Evolutionary conservation across 768 basidiomycete species (phyloP), one percentile per base, ranked within the genome.

Genomic region (Coprinopsis cinerea): DNA sequence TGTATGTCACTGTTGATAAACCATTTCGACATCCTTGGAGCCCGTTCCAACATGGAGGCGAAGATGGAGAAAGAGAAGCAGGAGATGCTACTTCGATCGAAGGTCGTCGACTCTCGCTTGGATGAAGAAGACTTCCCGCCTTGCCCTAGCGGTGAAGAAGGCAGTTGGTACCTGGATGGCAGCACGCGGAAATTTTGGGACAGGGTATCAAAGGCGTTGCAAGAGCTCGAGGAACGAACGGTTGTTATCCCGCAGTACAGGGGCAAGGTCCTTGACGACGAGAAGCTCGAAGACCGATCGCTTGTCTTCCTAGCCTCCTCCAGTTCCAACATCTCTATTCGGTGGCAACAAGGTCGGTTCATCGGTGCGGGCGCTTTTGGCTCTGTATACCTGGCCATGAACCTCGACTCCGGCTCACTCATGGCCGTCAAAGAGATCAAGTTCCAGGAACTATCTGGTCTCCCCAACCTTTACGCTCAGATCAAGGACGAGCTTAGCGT

Each of bases 361-460:
- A 97, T 99, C 57, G 96, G 95, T 44, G 85, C 93, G n/a, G 96
- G 96, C 14, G 94, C 96, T 7, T 97, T 96, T 65, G 96, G 96
- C 18, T 95, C 91, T n/a, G 96, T 99, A n/a, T 99, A 98, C 64
- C 81, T 92, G 41, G 96, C 94, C 15, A 88, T 97, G 67, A 98
- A 98, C 64, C 76, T 98, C 48, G 96, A 98, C 62, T 86, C 89
- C 1, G 92, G 94, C 40, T 88, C 88, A 36, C 81, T 97, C 53
- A 97, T 99, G 93, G 96, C 96, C 7, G 96, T 97, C 60, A 99
- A 99, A 70, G 96, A 98, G 71, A 92, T 98, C 64, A 92, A 92
- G 52, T 95, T 94, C 65, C 92, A 94, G 62, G 95, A 97, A 64
- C 72, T 95, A 11, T 83, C 90, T 4, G 91, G 90, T 17, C 70